Base-by-base conservation (phyloP, 1,284 basidiomycete genomes). In the Malassezia dermatis region DNA sequence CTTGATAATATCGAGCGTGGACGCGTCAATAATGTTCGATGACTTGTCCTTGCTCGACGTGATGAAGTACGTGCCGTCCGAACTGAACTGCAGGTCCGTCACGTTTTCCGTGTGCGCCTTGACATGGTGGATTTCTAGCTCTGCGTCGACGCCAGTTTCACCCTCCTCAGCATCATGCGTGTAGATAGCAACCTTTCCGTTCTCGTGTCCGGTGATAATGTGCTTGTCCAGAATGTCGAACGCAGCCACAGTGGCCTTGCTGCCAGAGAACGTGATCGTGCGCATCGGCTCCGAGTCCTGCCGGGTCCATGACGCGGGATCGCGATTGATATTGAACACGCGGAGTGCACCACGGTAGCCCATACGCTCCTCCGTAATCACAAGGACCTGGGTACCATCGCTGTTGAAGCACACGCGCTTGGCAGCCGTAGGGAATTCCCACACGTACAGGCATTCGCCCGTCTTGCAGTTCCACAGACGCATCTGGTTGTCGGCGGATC, bases 401-500 rank as follows among this genome's bases (percentile, higher is more conserved):
- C 83, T 81, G 76, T 84, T 89, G 78, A 86, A 89, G 12, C 85
- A 82, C 26, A 96, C 93, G 45, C 93, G 81, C 81, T 95, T 96
- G 65, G 96, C 88, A 3, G 94, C 93, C 0, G 93, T 98, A 40
- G 88, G 86, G 80, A 96, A 96, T 76, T 96, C 93, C 94, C 94
- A 98, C 21, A 54, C 51, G 57, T 60, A 73, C 39, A 75, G 79
- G 72, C 88, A 91, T 78, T 91, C 88, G 60, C 93, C 94, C 2
- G 85, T 87, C 52, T 83, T 78, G 26, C 95, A 87, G 52, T 83
- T 81, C 93, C 93, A 99, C 23, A 99, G 81, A 62, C 86, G 84
- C 78, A 98, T 83, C 49, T 83, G 82, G 77, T 95, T 98, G 78
- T 98, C 93, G 37, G 80, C 80, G 13, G 80, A 80, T 13, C 93